Evolutionary conservation across 768 basidiomycete species (phyloP), one percentile per base, ranked within the genome.

Genomic region (Boletellus ananas): DNA sequence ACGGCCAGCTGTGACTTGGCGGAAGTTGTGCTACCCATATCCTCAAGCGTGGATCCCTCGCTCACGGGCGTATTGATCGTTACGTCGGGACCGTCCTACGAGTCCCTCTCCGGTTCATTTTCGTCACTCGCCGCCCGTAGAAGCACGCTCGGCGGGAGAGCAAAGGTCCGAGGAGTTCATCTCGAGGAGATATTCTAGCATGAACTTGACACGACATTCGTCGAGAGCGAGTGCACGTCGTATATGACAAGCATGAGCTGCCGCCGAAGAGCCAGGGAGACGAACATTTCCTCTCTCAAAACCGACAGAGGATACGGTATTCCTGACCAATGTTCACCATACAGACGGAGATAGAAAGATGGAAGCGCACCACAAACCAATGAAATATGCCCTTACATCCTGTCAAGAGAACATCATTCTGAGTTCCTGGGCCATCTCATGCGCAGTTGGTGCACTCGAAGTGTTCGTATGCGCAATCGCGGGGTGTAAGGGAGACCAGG

Each of bases 181-280:
- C 52, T 70, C 61, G 10, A 57, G 59, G 44, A 65, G 48, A 45
- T 72, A 70, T n/a, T 63, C 45, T 16, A 74, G 70, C 51, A 79
- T 77, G 65, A 81, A 83, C 61, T 81, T 81, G 49, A 76, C 70
- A 1, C 81, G 74, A 5, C 72, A 76, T 50, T 84, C 82, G 44
- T 84, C 81, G 20, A 86, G 73, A 0, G 82, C 64, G n/a, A 85
- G 60, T 1, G 81, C 82, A 49, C 85, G 83, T 9, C 84, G 74
- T 66, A 85, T 82, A 13, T 76, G 74, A 3, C 71, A 71, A 34
- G 83, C 77, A 47, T 77, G 76, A 8, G 71, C 76, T 47, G 80
- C 79, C 13, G 76, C 78, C 4, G 72, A 74, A 0, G 77, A 77
- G 58, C 83, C 84, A 0, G 82, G 82, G 1, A 83, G 70, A 20